Evolutionary conservation across 2,329 filamentous ascomycete genomes (phyloP), one percentile per base, ranked within the genome.

Genomic region (Coniochaeta sp.): DNA sequence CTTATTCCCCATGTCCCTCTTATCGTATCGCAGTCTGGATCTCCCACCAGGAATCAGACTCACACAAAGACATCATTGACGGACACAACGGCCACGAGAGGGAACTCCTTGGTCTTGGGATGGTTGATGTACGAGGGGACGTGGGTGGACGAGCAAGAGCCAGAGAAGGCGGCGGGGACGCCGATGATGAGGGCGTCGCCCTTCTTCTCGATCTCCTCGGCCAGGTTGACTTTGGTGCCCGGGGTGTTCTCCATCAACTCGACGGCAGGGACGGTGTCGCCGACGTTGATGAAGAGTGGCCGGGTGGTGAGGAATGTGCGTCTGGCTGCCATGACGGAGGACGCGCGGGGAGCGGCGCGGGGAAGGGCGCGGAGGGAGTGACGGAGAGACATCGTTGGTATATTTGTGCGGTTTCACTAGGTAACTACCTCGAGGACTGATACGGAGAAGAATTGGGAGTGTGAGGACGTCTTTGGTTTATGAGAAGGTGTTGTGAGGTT

Each of bases 61-160:
- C 80, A 96, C 90, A 96, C 93, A 73, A 97, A 97, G 22, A 92
- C 85, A 73, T 98, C 93, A 72, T 98, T 98, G 71, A 97, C 93
- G 17, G 90, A 87, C 60, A 98, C 86, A 44, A 98, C 91, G 70
- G 96, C 96, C 54, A 96, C 90, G 69, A 89, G 81, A 56, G 92
- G 93, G 32, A 90, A 91, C 62, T 88, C 81, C 77, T 90, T 90
- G 67, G 96, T 81, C 72, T 88, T 86, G 59, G 88, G 82, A 71
- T 91, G 89, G 70, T 86, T 87, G 74, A 97, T 89, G 77, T 92
- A 98, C 59, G 90, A 89, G 0, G 93, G 93, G 54, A 98, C 81
- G 72, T 98, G 93, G 63, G 73, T 78, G 69, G 78, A 75, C 54
- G 82, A 85, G 77, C 81, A 84, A 30, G 78, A 79, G 28, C 77